Conservation (phyloP, 208 protist species). For the Acanthamoeba comandoni region DNA sequence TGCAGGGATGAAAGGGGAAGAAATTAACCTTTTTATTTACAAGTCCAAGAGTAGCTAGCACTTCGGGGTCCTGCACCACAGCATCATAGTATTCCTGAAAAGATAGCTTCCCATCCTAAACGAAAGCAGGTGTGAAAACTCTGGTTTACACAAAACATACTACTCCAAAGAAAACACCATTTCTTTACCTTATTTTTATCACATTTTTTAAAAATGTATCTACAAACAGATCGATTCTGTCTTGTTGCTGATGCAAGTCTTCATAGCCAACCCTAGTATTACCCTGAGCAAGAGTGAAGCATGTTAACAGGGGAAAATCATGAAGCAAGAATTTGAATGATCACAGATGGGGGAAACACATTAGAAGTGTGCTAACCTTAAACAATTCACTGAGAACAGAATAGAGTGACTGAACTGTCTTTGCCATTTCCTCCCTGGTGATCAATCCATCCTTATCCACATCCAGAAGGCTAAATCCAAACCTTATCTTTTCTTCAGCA, state of each 20-base stretch:
- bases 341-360: neutral
- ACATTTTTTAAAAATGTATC: conserved; percentile 11
- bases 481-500: neutral
- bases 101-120: conserved; percentile 5
- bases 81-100: neutral
- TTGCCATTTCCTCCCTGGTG: neutral
- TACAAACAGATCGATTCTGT: neutral
- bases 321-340: neutral
- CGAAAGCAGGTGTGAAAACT: neutral
- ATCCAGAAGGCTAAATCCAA: conserved; percentile 6
- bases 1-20: no score
- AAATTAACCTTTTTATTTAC: neutral
- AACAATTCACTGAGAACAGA: neutral
- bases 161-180: no score
- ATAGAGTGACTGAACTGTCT: conserved; percentile 7
- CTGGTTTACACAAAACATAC: no score
- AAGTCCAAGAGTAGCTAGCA: conserved; percentile 5
- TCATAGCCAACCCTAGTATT: conserved; percentile 13
- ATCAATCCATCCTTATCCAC: conserved; percentile 8
- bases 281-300: conserved; percentile 11
- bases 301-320: neutral
- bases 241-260: conserved; percentile 1
- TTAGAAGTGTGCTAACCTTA: neutral
- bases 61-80: neutral
- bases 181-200: neutral